A percentile compares a stretch with the other conserved stretches of the same genome.
These are phyloP conservation scores for Artemisia tridentata DNA, from an alignment of 129 eudicot genomes.

Conservation along the genomic window DNA sequence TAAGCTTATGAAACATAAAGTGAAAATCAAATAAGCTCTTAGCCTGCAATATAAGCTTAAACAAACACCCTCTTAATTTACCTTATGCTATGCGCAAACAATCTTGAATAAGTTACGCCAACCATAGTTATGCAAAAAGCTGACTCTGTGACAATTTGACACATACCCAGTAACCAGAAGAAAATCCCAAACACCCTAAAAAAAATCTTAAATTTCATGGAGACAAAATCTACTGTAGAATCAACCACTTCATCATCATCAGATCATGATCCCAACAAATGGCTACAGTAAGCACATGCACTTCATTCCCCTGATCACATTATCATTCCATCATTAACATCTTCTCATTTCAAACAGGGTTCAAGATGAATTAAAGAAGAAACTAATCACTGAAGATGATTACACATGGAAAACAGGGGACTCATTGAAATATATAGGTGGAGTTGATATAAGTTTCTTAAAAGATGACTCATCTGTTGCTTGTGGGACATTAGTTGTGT, in stretches of 20 bases:
- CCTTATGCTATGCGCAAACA: no score
- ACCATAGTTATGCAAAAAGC: no score
- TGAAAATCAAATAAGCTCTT: no score
- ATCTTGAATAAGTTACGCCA: no score
- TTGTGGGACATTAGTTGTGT: slow-evolving; percentile 77
- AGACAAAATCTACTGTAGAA: slow-evolving; percentile 10
- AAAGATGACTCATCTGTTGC: slow-evolving; percentile 69
- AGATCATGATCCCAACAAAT: slow-evolving; percentile 14
- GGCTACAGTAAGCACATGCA: slow-evolving; percentile 26
- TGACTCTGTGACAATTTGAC: no score
- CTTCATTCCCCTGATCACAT: neutral
- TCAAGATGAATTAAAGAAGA: slow-evolving; percentile 62
- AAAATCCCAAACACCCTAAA: no score
- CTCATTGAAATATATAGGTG: slow-evolving; percentile 71
- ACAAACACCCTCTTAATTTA: no score
- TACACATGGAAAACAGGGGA: slow-evolving; percentile 58
- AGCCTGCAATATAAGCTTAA: no score
- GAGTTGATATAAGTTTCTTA: slow-evolving; percentile 86
- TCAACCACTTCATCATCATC: slow-evolving; percentile 14
- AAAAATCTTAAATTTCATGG: no score
- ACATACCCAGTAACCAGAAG: no score
- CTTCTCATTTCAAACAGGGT: slow-evolving; percentile 40
- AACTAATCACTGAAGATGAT: slow-evolving; percentile 53
- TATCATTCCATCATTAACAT: slow-evolving; percentile 1
- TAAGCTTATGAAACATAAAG: no score